Evolutionary conservation across 345 rosid genomes (phyloP).

Genomic region (Firmiana major): DNA sequence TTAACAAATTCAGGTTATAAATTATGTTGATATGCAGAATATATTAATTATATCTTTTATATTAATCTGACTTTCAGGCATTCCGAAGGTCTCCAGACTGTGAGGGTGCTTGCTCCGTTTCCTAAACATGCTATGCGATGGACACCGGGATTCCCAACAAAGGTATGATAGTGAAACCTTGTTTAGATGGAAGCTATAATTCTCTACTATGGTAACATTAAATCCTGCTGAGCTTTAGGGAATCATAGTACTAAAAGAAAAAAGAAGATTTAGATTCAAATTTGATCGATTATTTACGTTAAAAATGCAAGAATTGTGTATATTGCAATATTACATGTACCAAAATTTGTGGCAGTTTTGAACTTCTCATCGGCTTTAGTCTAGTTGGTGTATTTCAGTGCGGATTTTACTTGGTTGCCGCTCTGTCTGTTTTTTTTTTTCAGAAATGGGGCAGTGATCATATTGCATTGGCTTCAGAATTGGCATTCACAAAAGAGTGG

Average conservation of each 20-base stretch:
- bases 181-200: not conserved
- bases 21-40: not conserved
- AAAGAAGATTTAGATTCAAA: not conserved
- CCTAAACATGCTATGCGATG: slow-evolving; percentile 84
- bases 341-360: not conserved
- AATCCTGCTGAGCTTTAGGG: not conserved
- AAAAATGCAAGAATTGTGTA: not conserved
- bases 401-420: not conserved
- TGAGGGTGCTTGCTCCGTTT: slow-evolving; percentile 84
- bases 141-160: slow-evolving; percentile 92
- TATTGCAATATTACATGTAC: not conserved
- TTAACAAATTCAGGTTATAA: not conserved
- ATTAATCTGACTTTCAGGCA: slow-evolving; percentile 45
- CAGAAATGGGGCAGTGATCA: slow-evolving; percentile 99
- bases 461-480: slow-evolving; percentile 79
- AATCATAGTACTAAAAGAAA: not conserved
- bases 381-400: not conserved
- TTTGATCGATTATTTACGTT: not conserved
- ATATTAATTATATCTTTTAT: not conserved
- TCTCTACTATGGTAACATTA: not conserved
- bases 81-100: slow-evolving; percentile 84
- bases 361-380: not conserved
- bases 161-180: slow-evolving; percentile 36
- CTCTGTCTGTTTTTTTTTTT: not conserved
- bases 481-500: slow-evolving; percentile 43